Evolutionary conservation across 176 grass and related monocot species (phyloP), one percentile per base, ranked within the genome.

Genomic region (Bonia amplexicaulis): DNA sequence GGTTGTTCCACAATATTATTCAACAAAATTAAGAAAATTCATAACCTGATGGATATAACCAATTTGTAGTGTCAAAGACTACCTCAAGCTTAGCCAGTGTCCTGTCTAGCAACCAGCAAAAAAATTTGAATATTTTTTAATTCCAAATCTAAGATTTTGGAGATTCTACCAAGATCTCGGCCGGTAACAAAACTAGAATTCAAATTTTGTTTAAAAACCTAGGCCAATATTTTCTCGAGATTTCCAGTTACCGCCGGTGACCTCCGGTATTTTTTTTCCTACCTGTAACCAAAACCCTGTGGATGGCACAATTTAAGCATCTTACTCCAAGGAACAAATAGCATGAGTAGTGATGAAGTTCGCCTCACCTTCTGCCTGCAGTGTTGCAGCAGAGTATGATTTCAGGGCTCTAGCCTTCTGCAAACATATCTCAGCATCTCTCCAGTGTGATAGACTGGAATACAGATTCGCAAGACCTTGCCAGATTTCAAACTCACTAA

Each of bases 361-460:
- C 0, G 13, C 2, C 29, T 54, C 54, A 99, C 96, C 96, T 94
- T 96, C 90, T 6, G 84, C 86, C 26, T 99, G 75, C 53, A 99
- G 74, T 76, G 83, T 92, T 77, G 90, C 69, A 48, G 96, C 88
- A 17, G 93, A 94, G 73, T 92, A 96, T 1, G 82, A 83, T 65
- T 96, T 96, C 46, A 99, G 75, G 53, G 87, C 79, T 75, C 71
- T 89, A 47, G 91, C 88, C 79, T 99, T 99, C 85, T 94, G 87
- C 91, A 99, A 86, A 91, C 96, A 99, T 88, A 99, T 85, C 84
- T 96, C 88, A 60, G 90, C 91, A 84, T 99, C 96, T 83, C 76
- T 90, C 84, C 72, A 84, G 64, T 89, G 77, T 15, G 93, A 92
- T 57, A 99, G 90, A 48, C 90, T 86, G 5, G 93, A 93, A 25